phyloP scores from a whole-genome alignment of 202 grass and related monocot genomes.

The Schoenoplectus triqueter region DNA sequence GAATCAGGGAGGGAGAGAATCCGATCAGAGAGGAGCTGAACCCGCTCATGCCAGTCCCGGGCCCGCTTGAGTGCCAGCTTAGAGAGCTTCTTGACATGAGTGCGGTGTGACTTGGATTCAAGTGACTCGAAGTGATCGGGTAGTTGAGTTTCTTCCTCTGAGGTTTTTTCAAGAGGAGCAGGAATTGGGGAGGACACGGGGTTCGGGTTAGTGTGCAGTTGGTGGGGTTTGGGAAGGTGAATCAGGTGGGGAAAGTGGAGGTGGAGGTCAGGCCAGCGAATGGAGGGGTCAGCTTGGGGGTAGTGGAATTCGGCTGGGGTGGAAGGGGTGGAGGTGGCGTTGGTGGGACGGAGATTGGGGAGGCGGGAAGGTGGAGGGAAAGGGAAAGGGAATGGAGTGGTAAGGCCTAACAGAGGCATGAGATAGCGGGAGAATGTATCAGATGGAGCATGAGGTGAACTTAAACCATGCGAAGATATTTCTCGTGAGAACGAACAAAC shows the following conservation, averaged over 20 bases:
- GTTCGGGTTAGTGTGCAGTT: neutral
- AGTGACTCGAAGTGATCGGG: slow-evolving; percentile 59
- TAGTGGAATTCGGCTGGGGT: slow-evolving; percentile 53
- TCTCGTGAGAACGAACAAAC: no score
- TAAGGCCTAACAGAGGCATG: slow-evolving; percentile 67
- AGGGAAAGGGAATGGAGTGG: slow-evolving; percentile 36
- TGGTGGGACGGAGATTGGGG: slow-evolving; percentile 35
- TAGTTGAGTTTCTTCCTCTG: neutral
- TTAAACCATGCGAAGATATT: neutral
- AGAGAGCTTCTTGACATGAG: slow-evolving; percentile 70
- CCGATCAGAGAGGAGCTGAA: slow-evolving; percentile 55
- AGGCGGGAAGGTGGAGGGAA: slow-evolving; percentile 34
- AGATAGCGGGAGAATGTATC: neutral
- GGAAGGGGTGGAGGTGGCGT: neutral
- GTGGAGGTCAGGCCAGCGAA: slow-evolving; percentile 75
- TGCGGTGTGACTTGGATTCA: slow-evolving; percentile 63
- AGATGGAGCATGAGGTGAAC: slow-evolving; percentile 36
- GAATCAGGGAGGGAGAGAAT: slow-evolving; percentile 60
- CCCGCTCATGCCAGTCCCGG: slow-evolving; percentile 72
- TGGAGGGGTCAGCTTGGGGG: slow-evolving; percentile 70
- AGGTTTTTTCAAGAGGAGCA: neutral
- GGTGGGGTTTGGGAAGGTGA: slow-evolving; percentile 48
- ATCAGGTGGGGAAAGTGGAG: slow-evolving; percentile 49
- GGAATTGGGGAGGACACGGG: slow-evolving; percentile 19
- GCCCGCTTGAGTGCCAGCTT: slow-evolving; percentile 79